Evolutionary conservation across 192 early-diverging fungal genomes (phyloP).

Genomic region (Allomyces javanicus): DNA sequence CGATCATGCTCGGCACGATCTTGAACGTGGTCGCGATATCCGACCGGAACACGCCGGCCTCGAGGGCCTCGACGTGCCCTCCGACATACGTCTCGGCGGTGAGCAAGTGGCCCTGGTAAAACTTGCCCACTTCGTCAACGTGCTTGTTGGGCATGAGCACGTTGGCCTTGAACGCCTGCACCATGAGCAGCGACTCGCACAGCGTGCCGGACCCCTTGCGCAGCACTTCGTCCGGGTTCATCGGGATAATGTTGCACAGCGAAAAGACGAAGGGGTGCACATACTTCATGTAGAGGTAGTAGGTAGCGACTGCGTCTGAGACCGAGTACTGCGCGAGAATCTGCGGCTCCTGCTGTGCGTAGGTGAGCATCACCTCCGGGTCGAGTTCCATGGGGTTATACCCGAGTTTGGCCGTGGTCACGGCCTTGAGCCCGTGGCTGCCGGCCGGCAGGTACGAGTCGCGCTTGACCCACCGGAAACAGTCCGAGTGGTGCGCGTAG

Average conservation of each 20-base stretch:
- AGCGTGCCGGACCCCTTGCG: conserved; percentile 90
- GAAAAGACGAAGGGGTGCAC: conserved; percentile 98
- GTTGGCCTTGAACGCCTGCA: conserved; percentile 66
- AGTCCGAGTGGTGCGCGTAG: conserved; percentile 85
- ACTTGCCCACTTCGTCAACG: conserved; percentile 48
- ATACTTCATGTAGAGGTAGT: conserved; percentile 99
- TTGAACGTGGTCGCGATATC: conserved; percentile 77
- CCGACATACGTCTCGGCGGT: conserved; percentile 96
- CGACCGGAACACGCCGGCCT: conserved; percentile 90
- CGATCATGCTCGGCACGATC: conserved; percentile 51
- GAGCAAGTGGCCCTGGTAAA: conserved; percentile 72
- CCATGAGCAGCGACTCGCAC: conserved; percentile 93
- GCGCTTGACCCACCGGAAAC: conserved; percentile 93
- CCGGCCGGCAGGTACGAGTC: conserved; percentile 94
- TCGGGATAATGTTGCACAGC: conserved; percentile 97
- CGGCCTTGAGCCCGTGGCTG: conserved; percentile 90
- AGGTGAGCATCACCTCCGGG: conserved; percentile 80
- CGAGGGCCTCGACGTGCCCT: conserved; percentile 96
- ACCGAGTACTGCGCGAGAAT: conserved; percentile 92
- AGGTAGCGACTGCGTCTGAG: conserved; percentile 97
- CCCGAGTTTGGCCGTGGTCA: conserved; percentile 84
- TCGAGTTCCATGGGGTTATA: conserved; percentile 98
- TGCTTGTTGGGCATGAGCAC: conserved; percentile 98
- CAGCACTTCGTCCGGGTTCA: conserved; percentile 90
- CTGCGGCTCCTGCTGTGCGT: conserved; percentile 78